A percentile compares a stretch with the other conserved stretches of the same genome.
Conservation (phyloP, 768 basidiomycete species). For the Suillus decipiens region DNA sequence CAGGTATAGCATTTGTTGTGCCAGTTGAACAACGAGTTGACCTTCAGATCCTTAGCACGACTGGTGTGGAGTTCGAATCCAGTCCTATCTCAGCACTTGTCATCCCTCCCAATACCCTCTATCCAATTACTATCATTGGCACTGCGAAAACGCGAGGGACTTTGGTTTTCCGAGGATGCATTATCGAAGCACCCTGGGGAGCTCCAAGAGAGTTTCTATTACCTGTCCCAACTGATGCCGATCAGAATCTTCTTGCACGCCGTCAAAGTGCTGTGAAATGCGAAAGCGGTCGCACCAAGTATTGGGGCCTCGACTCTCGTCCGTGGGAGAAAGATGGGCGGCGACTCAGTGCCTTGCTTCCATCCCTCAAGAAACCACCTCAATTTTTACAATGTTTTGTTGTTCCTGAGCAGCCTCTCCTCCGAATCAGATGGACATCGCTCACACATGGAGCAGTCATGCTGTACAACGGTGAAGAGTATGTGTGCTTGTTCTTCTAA, state of each 20-base stretch:
- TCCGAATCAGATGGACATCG: constrained; percentile 86
- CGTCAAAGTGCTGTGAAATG: constrained; percentile 61
- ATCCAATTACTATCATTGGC: constrained; percentile 71
- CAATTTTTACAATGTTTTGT: constrained; percentile 81
- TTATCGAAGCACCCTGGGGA: constrained; percentile 76
- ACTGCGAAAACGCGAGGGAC: constrained; percentile 64
- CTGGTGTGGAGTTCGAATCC: constrained; percentile 75
- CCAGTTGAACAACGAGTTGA: background rate
- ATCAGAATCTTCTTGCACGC: constrained; percentile 60
- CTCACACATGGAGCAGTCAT: constrained; percentile 92
- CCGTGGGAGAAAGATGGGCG: constrained; percentile 56
- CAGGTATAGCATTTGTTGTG: constrained; percentile 51
- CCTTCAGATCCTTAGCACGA: constrained; percentile 54
- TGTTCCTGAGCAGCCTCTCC: constrained; percentile 82
- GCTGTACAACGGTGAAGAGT: constrained; percentile 95
- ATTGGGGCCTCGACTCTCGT: constrained; percentile 69
- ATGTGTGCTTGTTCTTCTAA: constrained; percentile 25
- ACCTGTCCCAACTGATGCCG: constrained; percentile 70
- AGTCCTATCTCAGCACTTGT: constrained; percentile 56
- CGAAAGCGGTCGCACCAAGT: constrained; percentile 74
- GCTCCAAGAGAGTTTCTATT: constrained; percentile 69
- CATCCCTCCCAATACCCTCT: constrained; percentile 74
- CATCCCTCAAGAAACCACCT: constrained; percentile 28
- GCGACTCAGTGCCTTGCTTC: constrained; percentile 34
- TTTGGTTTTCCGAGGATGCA: constrained; percentile 76